Evolutionary conservation across 441 rosid genomes (phyloP), one percentile per base, ranked within the genome.

Genomic region (Populus hybrid): DNA sequence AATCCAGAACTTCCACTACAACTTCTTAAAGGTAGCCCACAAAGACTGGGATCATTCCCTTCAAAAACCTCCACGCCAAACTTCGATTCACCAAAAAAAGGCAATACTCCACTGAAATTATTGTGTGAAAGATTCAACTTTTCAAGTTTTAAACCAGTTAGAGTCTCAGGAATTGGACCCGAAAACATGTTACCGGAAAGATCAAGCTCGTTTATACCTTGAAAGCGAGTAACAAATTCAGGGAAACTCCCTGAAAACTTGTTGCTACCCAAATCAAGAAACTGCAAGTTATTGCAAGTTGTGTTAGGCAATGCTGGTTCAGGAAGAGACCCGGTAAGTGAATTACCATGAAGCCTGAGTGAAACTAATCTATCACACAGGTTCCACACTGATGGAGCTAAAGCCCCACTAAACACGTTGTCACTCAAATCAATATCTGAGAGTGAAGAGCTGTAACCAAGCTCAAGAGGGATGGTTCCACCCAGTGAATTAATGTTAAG

Each of bases 351-450:
- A 81, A 94, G 67, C 81, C 85, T 85, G 26, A 95, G 78, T 4
- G 93, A 90, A 36, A 86, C 87, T 46, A 95, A 92, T 66, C 83
- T 82, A 69, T 91, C 98, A 80, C 99, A 95, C 67, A 94, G 82
- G 80, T 95, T 95, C 99, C 99, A 95, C 40, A 94, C 76, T 8
- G 98, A 94, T 21, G 99, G 97, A 36, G 93, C 86, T 21, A 94
- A 82, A 75, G 32, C 86, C 40, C 97, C 99, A 78, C 75, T 81
- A 73, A 95, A 32, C 68, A 63, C 34, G 81, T 95, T 95, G n/a
- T 75, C 80, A 54, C 95, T 86, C 87, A 95, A 85, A 88, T 95
- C 97, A 83, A 95, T 78, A 67, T 90, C 91, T 73, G 97, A 80
- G 10, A 95, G 89, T 26, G 98, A 88, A 81, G 98, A 85, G 85